Evolutionary conservation across 768 basidiomycete genomes (phyloP), one percentile per base, ranked within the genome.

Genomic region (Tulasnella sp.): DNA sequence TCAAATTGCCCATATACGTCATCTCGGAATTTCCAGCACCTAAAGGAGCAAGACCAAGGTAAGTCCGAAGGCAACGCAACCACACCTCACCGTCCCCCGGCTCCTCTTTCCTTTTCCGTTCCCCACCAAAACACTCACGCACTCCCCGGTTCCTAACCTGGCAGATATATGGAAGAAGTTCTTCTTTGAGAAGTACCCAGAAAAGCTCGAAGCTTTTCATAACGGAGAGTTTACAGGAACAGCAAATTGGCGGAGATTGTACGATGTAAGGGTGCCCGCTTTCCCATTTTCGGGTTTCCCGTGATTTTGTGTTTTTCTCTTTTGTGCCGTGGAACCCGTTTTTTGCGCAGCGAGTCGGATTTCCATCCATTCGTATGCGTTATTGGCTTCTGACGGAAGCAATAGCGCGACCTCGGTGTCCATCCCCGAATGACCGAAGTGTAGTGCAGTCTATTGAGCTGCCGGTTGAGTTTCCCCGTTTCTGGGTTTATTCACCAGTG

Each of bases 161-260:
- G 44, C 56, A 83, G 82, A 81, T 39, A 75, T 82, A 56, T 83
- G 82, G 82, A 76, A 79, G 72, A 85, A 86, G 71, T 85, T 93
- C 44, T 94, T 92, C 85, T 88, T 88, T 84, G 88, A 88, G 83
- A 88, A 88, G 75, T 93, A 89, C 84, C 89, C 89, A 71, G 85
- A 89, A 80, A 87, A 88, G 71, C 86, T 87, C 77, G 88, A 90
- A 82, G 87, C 87, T 77, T 89, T 88, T 82, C 82, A 84, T 75
- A 83, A 83, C 71, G 85, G 76, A 85, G 84, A 86, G 40, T 84
- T 86, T 42, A 84, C 86, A 79, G 89, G 89, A 40, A 68, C 34
- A 12, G 87, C 88, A 36, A 91, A 90, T 39, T 94, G 93, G 93
- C 90, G 88, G 82, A 89, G 90, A 74, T 88, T 90, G 75, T 68